Evolutionary conservation across 2,329 filamentous ascomycete species (phyloP).

Genomic region (Nemania sp.): DNA sequence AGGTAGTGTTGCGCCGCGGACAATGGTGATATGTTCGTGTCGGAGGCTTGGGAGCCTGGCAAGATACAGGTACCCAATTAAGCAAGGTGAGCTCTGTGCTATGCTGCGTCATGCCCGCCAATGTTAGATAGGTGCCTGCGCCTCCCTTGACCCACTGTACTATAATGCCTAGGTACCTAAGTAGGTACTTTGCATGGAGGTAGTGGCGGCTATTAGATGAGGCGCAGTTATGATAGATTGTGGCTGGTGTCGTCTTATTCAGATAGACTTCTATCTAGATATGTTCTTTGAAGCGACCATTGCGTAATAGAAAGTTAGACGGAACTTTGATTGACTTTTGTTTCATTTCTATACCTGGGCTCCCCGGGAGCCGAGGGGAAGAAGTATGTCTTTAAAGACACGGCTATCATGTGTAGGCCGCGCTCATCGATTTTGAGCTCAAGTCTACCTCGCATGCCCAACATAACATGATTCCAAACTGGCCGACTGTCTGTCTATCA

Average conservation of each 20-base stretch:
- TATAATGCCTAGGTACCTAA: neutral
- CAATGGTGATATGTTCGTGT: conserved; percentile 35
- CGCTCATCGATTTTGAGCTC: neutral
- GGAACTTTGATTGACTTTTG: neutral
- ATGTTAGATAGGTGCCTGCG: conserved; percentile 18
- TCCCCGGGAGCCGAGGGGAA: neutral
- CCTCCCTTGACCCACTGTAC: conserved; percentile 14
- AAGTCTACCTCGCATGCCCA: conserved; percentile 8
- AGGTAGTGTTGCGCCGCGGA: conserved; percentile 27
- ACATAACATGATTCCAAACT: neutral
- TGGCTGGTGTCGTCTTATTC: neutral
- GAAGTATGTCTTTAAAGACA: conserved; percentile 6
- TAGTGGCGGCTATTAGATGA: neutral
- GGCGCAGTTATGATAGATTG: neutral
- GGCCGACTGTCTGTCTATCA: conserved; percentile 1
- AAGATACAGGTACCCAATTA: conserved; percentile 33
- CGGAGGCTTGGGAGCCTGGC: conserved; percentile 37
- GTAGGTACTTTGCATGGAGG: neutral
- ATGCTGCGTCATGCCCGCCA: conserved; percentile 26
- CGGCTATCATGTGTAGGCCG: conserved; percentile 17
- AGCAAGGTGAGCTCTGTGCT: conserved; percentile 26
- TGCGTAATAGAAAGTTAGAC: neutral
- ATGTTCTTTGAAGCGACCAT: neutral
- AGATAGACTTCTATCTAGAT: neutral
- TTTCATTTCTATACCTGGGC: neutral